phyloP scores from a whole-genome alignment of 805 yeast species.

The Barnettozyma siamensis region DNA sequence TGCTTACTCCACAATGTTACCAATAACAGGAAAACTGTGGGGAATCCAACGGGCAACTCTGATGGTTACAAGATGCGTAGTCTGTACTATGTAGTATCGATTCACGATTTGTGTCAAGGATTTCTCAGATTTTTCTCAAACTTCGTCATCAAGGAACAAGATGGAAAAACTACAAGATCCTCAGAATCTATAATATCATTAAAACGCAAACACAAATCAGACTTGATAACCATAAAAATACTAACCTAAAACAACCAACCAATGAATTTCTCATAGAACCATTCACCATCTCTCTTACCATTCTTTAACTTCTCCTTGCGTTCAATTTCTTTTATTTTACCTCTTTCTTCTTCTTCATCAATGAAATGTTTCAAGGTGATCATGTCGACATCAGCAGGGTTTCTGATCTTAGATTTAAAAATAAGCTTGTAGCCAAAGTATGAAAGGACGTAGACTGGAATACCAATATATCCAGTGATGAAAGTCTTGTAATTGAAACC shows the following conservation, averaged over 20 bases:
- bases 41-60: no score
- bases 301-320: slow-evolving; percentile 19
- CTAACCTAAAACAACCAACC: slow-evolving; percentile 26
- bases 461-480: slow-evolving; percentile 74
- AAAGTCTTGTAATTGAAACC: slow-evolving; percentile 60
- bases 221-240: not conserved
- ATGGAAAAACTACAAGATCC: no score
- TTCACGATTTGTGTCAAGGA: no score
- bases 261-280: slow-evolving; percentile 40
- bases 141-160: no score
- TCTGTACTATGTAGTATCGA: no score
- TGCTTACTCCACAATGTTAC: no score
- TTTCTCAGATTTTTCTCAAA: not conserved
- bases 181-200: no score
- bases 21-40: no score
- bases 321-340: slow-evolving; percentile 22
- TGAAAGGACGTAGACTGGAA: slow-evolving; percentile 62
- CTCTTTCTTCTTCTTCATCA: slow-evolving; percentile 22
- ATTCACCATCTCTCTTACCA: slow-evolving; percentile 28
- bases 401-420: slow-evolving; percentile 41
- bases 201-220: not conserved
- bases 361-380: slow-evolving; percentile 42
- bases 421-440: slow-evolving; percentile 64
- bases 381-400: slow-evolving; percentile 55
- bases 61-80: no score